phyloP scores from a whole-genome alignment of 192 early-diverging fungal species.

The Backusella tuberculispora region DNA sequence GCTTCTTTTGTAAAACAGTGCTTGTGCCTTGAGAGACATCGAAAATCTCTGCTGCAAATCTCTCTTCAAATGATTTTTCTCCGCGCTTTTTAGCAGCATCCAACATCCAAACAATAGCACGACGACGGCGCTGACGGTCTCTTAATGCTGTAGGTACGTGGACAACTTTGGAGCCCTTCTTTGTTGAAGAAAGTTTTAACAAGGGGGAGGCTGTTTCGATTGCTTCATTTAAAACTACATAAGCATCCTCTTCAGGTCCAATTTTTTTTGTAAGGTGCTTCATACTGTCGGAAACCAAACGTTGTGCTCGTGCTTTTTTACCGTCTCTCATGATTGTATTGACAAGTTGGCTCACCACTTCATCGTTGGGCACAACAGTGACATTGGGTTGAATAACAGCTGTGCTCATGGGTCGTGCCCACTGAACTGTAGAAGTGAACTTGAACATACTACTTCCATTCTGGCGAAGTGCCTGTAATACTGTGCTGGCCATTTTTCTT shows the following conservation, averaged over 20 bases:
- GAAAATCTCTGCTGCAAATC: constrained; percentile 80
- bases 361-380: constrained; percentile 48
- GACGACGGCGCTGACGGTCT: constrained; percentile 73
- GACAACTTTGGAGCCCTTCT: constrained; percentile 83
- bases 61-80: constrained; percentile 67
- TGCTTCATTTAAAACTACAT: constrained; percentile 66
- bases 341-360: constrained; percentile 75
- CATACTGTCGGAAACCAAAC: constrained; percentile 68
- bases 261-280: constrained; percentile 63
- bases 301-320: constrained; percentile 81
- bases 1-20: constrained; percentile 72
- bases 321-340: constrained; percentile 94
- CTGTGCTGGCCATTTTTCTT: constrained; percentile 2
- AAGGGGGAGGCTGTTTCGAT: constrained; percentile 76
- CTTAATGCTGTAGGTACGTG: constrained; percentile 80
- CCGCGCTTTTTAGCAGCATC: constrained; percentile 69
- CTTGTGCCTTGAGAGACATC: constrained; percentile 78
- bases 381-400: background rate
- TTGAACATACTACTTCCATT: background rate
- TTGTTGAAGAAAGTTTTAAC: constrained; percentile 68
- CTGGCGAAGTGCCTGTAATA: constrained; percentile 19
- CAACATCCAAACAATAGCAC: constrained; percentile 87
- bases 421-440: background rate
- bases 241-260: constrained; percentile 56
- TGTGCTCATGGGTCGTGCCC: constrained; percentile 13